Percentiles rank a stretch among this genome's conserved stretches.
phyloP scores from a whole-genome alignment of 495 filamentous ascomycete genomes.

The Cenococcum geophilum region DNA sequence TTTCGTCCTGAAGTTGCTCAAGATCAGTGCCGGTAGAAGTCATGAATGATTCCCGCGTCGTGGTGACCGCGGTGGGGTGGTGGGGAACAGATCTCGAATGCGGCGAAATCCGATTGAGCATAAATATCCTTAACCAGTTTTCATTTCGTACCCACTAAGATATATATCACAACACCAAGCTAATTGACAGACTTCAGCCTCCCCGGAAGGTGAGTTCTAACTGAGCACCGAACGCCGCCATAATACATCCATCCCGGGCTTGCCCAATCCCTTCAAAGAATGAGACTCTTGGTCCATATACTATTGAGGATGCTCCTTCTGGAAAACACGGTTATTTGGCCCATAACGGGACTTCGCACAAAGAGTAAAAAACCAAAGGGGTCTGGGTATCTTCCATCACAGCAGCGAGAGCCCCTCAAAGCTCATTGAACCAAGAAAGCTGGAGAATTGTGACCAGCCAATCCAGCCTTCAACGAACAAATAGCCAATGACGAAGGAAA shows the following conservation, averaged over 20 bases:
- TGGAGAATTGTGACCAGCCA: too few relatives aligned
- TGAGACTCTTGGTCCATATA: not conserved
- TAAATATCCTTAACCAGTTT: not conserved
- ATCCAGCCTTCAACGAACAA: not conserved
- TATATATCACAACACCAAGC: too few relatives aligned
- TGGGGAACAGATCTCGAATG: constrained; percentile 4
- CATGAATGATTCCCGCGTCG: constrained; percentile 10
- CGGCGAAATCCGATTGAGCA: not conserved
- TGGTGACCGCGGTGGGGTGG: not conserved
- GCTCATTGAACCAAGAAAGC: too few relatives aligned
- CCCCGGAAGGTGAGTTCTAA: not conserved
- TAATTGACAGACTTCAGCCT: not conserved
- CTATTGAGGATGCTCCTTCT: not conserved
- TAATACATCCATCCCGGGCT: not conserved
- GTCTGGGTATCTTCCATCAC: too few relatives aligned
- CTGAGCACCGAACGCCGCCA: not conserved
- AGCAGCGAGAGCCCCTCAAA: too few relatives aligned
- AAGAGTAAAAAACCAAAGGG: too few relatives aligned
- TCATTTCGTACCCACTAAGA: not conserved
- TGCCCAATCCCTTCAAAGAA: not conserved
- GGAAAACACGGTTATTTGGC: not conserved
- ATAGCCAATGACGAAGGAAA: not conserved
- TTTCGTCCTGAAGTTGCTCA: constrained; percentile 45
- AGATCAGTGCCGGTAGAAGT: constrained; percentile 15
- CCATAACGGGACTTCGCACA: too few relatives aligned